These are phyloP conservation scores for Zizania palustris DNA, from an alignment of 202 grass and related monocot species.

Conservation along the genomic window DNA sequence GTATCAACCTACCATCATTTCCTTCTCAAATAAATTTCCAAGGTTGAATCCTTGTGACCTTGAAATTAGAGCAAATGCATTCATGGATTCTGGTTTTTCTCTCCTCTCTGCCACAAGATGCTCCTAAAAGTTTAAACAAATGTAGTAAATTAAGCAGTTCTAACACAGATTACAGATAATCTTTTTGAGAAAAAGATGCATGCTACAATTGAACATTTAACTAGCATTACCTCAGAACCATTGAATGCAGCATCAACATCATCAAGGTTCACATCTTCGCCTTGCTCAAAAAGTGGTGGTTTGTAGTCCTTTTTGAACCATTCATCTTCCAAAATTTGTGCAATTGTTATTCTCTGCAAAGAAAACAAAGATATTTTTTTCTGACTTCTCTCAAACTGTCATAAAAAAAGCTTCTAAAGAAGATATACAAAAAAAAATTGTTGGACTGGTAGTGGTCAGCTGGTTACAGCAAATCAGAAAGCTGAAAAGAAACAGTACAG, in stretches of 20 bases:
- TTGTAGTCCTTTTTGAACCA: conserved; percentile 97
- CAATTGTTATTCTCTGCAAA: conserved; percentile 85
- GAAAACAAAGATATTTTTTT: not conserved
- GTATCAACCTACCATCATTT: conserved; percentile 61
- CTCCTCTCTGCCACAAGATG: conserved; percentile 84
- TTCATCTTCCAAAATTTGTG: conserved; percentile 86
- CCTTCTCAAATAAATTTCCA: conserved; percentile 98
- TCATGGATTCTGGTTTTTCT: conserved; percentile 93
- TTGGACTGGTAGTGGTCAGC: not conserved
- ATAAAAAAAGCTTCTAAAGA: conserved; percentile 14
- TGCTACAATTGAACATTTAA: not conserved
- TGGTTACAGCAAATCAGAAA: not conserved
- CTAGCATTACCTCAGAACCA: conserved; percentile 69
- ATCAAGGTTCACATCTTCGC: conserved; percentile 78
- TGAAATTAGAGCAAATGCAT: conserved; percentile 99
- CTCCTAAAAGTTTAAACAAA: conserved; percentile 60
- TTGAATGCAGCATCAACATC: conserved; percentile 92
- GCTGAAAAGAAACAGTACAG: not conserved
- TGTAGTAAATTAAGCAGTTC: not conserved
- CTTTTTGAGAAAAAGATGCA: not conserved
- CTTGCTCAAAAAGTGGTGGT: conserved; percentile 77
- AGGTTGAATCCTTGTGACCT: conserved; percentile 98
- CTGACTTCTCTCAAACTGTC: not conserved
- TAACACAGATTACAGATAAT: not conserved
- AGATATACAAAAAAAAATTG: not conserved